A percentile compares a stretch with the other conserved stretches of the same genome.
phyloP scores from a whole-genome alignment of 148 eudicot genomes.

The Agrostemma githago region DNA sequence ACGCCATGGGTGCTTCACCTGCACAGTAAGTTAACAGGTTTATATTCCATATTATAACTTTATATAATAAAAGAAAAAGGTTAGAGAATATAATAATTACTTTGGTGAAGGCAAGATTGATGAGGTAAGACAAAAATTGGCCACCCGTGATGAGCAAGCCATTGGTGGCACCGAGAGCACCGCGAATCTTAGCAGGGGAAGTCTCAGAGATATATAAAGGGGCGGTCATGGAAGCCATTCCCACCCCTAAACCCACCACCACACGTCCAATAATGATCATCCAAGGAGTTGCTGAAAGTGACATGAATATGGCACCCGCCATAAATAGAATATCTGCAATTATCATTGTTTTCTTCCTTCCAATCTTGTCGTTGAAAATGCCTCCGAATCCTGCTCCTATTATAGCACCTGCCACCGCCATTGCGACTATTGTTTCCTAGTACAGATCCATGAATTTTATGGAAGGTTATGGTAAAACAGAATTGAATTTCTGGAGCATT shows the following conservation, averaged over 20 bases:
- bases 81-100: neutral
- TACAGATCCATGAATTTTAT: too few species aligned
- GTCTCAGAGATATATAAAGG: constrained; percentile 25
- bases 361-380: constrained; percentile 15
- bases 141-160: constrained; percentile 26
- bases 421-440: constrained; percentile 22
- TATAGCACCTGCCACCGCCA: constrained; percentile 27
- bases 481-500: too few species aligned
- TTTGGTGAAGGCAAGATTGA: constrained; percentile 20
- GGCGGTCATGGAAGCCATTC: constrained; percentile 25
- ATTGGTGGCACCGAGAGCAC: constrained; percentile 24
- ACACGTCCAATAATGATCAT: constrained; percentile 20
- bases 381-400: constrained; percentile 23
- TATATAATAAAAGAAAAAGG: neutral
- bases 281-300: constrained; percentile 14
- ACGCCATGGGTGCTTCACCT: constrained; percentile 51
- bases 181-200: constrained; percentile 24
- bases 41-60: too few species aligned
- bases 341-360: constrained; percentile 20
- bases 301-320: constrained; percentile 10
- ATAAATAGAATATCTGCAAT: constrained; percentile 15
- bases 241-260: constrained; percentile 20
- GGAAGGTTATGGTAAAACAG: too few species aligned
- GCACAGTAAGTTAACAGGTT: too few species aligned
- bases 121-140: constrained; percentile 28